Conservation (phyloP, 441 rosid genomes). For the Rhodomyrtus psidioides region DNA sequence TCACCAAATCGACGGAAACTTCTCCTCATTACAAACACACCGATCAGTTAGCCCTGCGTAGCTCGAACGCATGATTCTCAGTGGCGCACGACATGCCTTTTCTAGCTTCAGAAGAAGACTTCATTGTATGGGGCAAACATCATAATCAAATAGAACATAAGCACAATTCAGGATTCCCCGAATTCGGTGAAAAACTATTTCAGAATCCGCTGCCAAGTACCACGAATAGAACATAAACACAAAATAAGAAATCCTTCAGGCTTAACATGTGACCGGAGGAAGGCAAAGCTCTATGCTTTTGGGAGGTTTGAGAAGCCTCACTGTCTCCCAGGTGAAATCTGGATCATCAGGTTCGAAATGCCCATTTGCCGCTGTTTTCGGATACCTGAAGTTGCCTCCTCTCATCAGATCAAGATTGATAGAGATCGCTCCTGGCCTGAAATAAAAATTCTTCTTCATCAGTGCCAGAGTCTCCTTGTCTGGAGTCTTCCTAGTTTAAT, state of each 20-base stretch:
- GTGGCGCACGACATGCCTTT: not conserved
- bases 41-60: not conserved
- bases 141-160: not conserved
- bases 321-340: conserved; percentile 41
- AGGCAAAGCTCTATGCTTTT: conserved; percentile 4
- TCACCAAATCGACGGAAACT: not conserved
- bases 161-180: not conserved
- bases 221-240: not conserved
- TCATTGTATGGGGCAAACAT: not conserved
- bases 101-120: not conserved
- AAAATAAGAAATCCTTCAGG: not conserved
- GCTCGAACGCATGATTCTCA: not conserved
- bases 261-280: not conserved
- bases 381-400: conserved; percentile 34
- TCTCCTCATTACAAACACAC: not conserved
- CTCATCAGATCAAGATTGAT: conserved; percentile 34
- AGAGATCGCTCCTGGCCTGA: conserved; percentile 41
- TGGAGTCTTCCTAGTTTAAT: conserved; percentile 29
- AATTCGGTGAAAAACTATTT: not conserved
- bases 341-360: conserved; percentile 40
- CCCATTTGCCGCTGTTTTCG: conserved; percentile 38
- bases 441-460: conserved; percentile 32
- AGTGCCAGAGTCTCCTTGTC: conserved; percentile 31
- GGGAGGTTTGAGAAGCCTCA: conserved; percentile 29
- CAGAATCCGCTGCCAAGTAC: not conserved